Base-by-base conservation (phyloP, 2,329 filamentous ascomycete genomes). In the Colletotrichum spaethianum region DNA sequence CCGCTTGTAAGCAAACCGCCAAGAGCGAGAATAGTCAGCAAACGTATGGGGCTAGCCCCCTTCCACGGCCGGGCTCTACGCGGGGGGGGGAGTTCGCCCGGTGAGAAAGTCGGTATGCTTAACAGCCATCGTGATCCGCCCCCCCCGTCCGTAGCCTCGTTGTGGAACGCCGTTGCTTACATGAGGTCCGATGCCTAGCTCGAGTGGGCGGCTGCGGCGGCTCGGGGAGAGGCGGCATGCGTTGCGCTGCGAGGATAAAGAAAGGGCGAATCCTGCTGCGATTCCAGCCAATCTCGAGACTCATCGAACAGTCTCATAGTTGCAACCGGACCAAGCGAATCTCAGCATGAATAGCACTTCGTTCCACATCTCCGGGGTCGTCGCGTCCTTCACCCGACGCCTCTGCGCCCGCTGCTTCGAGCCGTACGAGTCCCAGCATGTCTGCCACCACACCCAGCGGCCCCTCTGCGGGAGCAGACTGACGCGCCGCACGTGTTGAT, bases 351-450 rank as follows among this genome's bases (percentile, higher is more conserved):
- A 52, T 16, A 38, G n/a, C 44, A 3, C 31, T n/a, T 55, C 46
- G 18, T 12, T 36, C 20, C 31, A 31, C 38, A 8, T 53, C 38
- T 60, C 36, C 44, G 55, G 31, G 9, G 26, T n/a, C 56, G 7
- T 52, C 36, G 18, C 48, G 8, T 53, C 42, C 42, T 65, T 68
- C 38, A 57, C 73, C 12, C 56, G 71, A 12, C 72, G 73, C 1
- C 73, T 74, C 31, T 74, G 73, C 46, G 18, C 61, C 11, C 71
- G 73, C 11, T 74, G 73, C 40, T 55, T 74, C 59, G 73, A 74
- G 63, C 73, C 73, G 9, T 74, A 72, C 55, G 70, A 63, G 26
- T 72, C 56, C n/a, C 73, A 74, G 38, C 73, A 74, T 36, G 59
- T 66, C 59, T 74, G 73, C 44, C 56, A 67, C 38, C 63, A 64